phyloP scores from a whole-genome alignment of 768 basidiomycete species.

The Mycena galericulata region DNA sequence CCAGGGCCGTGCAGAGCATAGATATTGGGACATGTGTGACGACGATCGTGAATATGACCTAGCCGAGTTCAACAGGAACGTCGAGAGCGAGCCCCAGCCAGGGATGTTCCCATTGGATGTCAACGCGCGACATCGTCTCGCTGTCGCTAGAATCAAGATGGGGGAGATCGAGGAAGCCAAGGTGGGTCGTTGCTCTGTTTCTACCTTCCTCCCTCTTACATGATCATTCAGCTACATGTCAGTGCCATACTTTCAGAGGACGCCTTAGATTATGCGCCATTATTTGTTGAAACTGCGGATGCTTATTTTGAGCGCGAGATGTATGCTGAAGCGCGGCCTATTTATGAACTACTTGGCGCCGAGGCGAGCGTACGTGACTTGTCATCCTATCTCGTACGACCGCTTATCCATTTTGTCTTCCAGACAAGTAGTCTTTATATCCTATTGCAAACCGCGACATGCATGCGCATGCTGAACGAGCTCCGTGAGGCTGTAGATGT shows the following conservation, averaged over 20 bases:
- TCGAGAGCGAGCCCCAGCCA: slow-evolving; percentile 61
- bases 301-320: slow-evolving; percentile 83
- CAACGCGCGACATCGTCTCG: slow-evolving; percentile 87
- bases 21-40: slow-evolving; percentile 83
- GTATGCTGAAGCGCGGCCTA: slow-evolving; percentile 84
- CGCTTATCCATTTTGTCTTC: not conserved
- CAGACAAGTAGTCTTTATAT: slow-evolving; percentile 83
- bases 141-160: slow-evolving; percentile 84
- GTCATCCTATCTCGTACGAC: not conserved
- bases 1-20: slow-evolving; percentile 80
- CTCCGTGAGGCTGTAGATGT: slow-evolving; percentile 83
- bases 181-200: slow-evolving; percentile 54
- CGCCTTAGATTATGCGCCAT: slow-evolving; percentile 77
- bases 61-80: slow-evolving; percentile 44
- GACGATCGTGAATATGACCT: slow-evolving; percentile 95
- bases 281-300: slow-evolving; percentile 88
- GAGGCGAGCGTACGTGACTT: slow-evolving; percentile 74
- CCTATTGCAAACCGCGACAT: slow-evolving; percentile 84
- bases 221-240: slow-evolving; percentile 16
- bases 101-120: slow-evolving; percentile 77
- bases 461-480: slow-evolving; percentile 83
- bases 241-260: slow-evolving; percentile 79
- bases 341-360: slow-evolving; percentile 83
- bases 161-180: slow-evolving; percentile 86
- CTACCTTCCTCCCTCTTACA: not conserved